phyloP scores from a whole-genome alignment of 1,284 basidiomycete species.

The Apiotrichum montevideense region DNA sequence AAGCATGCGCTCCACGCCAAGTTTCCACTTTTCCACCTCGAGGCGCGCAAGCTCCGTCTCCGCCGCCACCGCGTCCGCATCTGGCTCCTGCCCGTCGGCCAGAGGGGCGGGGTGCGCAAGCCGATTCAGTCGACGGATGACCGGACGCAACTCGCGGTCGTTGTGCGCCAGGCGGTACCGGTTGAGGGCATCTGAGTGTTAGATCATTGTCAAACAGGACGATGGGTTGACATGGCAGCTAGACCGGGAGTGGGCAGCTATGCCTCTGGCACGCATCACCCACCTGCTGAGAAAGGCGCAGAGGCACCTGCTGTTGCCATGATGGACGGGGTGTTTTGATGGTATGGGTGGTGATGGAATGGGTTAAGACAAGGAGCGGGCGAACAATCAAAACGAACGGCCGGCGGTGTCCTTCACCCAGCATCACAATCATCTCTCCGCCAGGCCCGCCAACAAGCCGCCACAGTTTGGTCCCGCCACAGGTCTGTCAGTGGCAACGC shows the following conservation, averaged over 20 bases:
- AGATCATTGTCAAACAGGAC: not conserved
- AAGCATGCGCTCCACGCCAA: conserved; percentile 30
- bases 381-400: too few relatives aligned
- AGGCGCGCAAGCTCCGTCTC: conserved; percentile 29
- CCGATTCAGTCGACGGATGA: conserved; percentile 31
- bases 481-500: too few relatives aligned
- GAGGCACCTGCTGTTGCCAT: not conserved
- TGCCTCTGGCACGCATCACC: not conserved
- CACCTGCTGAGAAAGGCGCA: conserved; percentile 3
- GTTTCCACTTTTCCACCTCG: conserved; percentile 35
- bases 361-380: too few relatives aligned
- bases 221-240: not conserved
- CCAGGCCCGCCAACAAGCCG: too few relatives aligned
- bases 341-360: too few relatives aligned
- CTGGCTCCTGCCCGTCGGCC: not conserved
- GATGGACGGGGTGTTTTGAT: not conserved
- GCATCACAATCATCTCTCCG: too few relatives aligned
- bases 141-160: conserved; percentile 32
- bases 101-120: conserved; percentile 12
- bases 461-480: too few relatives aligned
- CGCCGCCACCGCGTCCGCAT: not conserved
- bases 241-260: not conserved
- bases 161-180: conserved; percentile 38
- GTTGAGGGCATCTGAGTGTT: conserved; percentile 33
- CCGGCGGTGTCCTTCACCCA: too few relatives aligned